Evolutionary conservation across 2,329 filamentous ascomycete species (phyloP).

Genomic region (Microdochium nivale): DNA sequence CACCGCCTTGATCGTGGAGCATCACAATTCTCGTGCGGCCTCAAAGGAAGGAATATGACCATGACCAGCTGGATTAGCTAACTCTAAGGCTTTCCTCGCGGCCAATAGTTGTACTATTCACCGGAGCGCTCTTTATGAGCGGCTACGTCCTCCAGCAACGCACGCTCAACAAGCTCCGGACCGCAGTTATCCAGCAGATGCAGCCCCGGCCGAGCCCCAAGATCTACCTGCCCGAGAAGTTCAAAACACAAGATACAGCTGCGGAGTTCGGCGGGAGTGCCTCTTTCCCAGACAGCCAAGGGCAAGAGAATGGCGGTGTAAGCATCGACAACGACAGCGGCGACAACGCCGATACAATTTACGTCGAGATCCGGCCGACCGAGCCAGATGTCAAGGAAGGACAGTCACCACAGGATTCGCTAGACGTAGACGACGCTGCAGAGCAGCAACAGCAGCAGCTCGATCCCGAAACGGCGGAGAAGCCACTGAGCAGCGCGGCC

Average conservation of each 20-base stretch:
- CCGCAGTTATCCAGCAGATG: conserved; percentile 50
- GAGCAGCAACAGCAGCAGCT: neutral
- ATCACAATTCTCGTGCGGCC: neutral
- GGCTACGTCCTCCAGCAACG: conserved; percentile 85
- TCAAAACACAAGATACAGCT: conserved; percentile 20
- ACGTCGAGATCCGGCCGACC: conserved; percentile 28
- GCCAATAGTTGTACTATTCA: conserved; percentile 62
- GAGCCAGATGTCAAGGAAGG: conserved; percentile 12
- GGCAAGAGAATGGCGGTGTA: neutral
- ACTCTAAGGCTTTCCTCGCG: too few relatives aligned
- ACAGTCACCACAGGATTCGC: neutral
- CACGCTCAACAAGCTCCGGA: conserved; percentile 68
- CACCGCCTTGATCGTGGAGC: conserved; percentile 2
- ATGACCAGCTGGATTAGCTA: too few relatives aligned
- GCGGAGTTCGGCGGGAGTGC: neutral
- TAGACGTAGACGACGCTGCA: neutral
- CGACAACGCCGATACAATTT: conserved; percentile 1
- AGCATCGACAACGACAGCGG: conserved; percentile 10
- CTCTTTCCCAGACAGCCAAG: conserved; percentile 2
- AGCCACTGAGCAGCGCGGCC: conserved; percentile 32
- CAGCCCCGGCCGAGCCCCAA: conserved; percentile 36
- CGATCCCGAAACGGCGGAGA: conserved; percentile 1
- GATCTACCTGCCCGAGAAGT: conserved; percentile 41
- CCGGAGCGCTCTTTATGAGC: conserved; percentile 73
- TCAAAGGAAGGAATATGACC: too few relatives aligned